Percentiles rank a stretch among this genome's conserved stretches.
Evolutionary conservation across 371 early-diverging fungal species (phyloP).

Genomic region (Mortierella sp.): DNA sequence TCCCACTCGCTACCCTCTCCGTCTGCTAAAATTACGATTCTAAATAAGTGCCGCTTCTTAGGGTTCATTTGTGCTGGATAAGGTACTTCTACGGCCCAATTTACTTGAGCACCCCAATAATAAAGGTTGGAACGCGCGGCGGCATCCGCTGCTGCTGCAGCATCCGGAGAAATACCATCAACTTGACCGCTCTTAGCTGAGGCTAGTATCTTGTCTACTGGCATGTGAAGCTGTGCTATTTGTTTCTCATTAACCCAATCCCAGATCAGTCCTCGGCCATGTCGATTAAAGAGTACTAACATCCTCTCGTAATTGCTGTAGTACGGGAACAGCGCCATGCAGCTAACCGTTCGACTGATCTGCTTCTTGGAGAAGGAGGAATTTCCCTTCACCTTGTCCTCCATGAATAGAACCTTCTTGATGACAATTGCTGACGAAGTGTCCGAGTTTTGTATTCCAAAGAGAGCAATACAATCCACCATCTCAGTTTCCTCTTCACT

Average conservation of each 20-base stretch:
- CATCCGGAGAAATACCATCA: background rate
- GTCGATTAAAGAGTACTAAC: constrained; percentile 32
- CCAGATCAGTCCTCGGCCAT: constrained; percentile 46
- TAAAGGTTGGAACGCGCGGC: background rate
- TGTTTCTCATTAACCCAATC: constrained; percentile 41
- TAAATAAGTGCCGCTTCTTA: constrained; percentile 15
- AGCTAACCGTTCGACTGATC: constrained; percentile 41
- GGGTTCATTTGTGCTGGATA: background rate
- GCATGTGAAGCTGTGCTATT: constrained; percentile 30
- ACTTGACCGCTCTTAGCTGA: background rate
- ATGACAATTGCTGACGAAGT: constrained; percentile 22
- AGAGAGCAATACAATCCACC: constrained; percentile 37
- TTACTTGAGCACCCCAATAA: constrained; percentile 50
- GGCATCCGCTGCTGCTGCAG: background rate
- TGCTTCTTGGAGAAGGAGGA: constrained; percentile 23
- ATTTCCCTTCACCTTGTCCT: background rate
- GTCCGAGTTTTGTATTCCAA: constrained; percentile 32
- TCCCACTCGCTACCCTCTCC: constrained; percentile 28
- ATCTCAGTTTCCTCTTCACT: background rate
- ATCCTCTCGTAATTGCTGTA: constrained; percentile 33
- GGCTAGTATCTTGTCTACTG: background rate
- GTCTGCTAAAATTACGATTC: constrained; percentile 40
- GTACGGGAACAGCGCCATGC: constrained; percentile 32
- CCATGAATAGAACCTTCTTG: constrained; percentile 31
- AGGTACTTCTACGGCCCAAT: constrained; percentile 24